Evolutionary conservation across 2,329 filamentous ascomycete genomes (phyloP), one percentile per base, ranked within the genome.

Genomic region (Curvularia sp.): DNA sequence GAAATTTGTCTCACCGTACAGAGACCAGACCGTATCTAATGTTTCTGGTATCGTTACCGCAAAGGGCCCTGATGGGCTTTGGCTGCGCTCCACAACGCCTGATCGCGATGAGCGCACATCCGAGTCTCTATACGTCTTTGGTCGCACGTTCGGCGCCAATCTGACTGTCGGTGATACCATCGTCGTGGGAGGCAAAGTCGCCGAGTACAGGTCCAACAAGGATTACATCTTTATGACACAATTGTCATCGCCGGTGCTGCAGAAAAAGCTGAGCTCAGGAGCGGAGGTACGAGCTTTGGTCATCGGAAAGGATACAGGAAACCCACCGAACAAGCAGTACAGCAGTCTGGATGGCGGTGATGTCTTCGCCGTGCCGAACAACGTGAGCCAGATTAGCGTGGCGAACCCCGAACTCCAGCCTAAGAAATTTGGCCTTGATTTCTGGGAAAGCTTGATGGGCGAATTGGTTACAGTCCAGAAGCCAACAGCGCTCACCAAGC

Each of bases 371-470:
- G 77, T 89, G 4, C 89, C 89, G 10, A 89, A 89, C 69, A 88
- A 86, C 59, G 78, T 79, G 38, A 83, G 79, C 60, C 81, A 82
- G 63, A 70, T 91, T 38, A 88, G 87, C 2, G 78, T 74, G 5
- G 78, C 72, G 32, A 91, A 91, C 71, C 88, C 88, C 0, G 77
- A 78, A 13, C 80, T 91, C 38, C 74, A 88, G 59, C 88, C 88
- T 1, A 77, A 78, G 21, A 76, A 79, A 41, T 91, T 87, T 68
- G 89, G 89, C 2, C 79, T 91, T 28, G 89, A 91, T 73, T 92
- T 91, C 70, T 91, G 89, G 89, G 87, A 91, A 81, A 87, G 84
- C 61, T 76, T 91, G 57, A 81, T 80, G 53, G 89, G 88, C 27
- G 87, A 91, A 74, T 79, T 90, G 7, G 88, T 92, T 13, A 89